These are phyloP conservation scores for Xylaria palmicola DNA, from an alignment of 495 filamentous ascomycete species.

Conservation along the genomic window DNA sequence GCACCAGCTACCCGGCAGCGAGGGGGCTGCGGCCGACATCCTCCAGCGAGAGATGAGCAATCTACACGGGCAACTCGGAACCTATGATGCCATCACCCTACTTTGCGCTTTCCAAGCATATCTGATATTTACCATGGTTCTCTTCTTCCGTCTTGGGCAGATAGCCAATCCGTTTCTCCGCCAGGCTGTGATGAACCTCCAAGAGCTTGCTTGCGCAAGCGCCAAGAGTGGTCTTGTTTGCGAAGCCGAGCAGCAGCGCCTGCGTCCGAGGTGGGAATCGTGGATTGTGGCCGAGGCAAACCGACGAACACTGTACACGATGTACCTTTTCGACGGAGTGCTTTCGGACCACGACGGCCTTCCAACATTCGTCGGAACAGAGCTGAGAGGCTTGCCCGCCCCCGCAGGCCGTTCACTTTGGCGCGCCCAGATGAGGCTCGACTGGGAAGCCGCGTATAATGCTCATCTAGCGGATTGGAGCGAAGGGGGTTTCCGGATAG, in stretches of 20 bases:
- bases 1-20: constrained; percentile 39
- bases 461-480: constrained; percentile 41
- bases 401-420: constrained; percentile 38
- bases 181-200: constrained; percentile 45
- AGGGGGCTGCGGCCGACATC: constrained; percentile 30
- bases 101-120: constrained; percentile 51
- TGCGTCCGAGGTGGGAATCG: constrained; percentile 47
- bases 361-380: constrained; percentile 46
- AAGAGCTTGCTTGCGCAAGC: constrained; percentile 42
- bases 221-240: constrained; percentile 42
- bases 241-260: constrained; percentile 34
- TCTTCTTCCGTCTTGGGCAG: constrained; percentile 40
- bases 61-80: constrained; percentile 31
- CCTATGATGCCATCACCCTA: constrained; percentile 37
- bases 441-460: constrained; percentile 46
- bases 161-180: constrained; percentile 30
- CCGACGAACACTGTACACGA: constrained; percentile 45
- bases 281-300: constrained; percentile 50
- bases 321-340: constrained; percentile 51
- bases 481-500: constrained; percentile 37
- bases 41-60: constrained; percentile 43
- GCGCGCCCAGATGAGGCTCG: constrained; percentile 30
- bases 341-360: constrained; percentile 41
- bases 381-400: constrained; percentile 41
- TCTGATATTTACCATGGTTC: constrained; percentile 44